phyloP scores from a whole-genome alignment of 78 protist species.

The Creolimax fragrantissima region DNA sequence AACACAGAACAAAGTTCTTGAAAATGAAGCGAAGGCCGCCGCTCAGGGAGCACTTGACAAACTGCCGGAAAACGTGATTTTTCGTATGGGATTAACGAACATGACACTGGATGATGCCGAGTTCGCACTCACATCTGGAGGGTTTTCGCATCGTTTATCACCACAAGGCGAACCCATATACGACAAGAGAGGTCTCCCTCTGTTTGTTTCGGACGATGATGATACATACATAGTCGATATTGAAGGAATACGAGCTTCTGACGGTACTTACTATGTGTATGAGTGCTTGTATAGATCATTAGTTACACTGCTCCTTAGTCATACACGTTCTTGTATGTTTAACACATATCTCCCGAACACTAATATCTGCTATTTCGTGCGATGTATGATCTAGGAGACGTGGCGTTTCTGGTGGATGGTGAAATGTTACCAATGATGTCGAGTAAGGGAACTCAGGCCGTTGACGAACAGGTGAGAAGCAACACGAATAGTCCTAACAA shows the following conservation, averaged over 20 bases:
- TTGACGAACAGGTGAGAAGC: too few species aligned
- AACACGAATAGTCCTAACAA: too few species aligned
- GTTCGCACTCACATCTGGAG: background rate
- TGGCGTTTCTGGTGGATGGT: background rate
- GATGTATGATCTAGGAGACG: background rate
- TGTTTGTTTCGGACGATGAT: background rate
- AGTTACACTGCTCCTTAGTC: too few species aligned
- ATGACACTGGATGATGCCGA: background rate
- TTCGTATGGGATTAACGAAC: background rate
- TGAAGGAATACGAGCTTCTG: too few species aligned
- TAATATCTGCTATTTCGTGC: too few species aligned
- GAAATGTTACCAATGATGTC: background rate
- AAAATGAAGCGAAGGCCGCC: background rate
- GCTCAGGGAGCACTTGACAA: background rate
- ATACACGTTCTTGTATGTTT: too few species aligned
- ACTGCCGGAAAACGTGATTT: background rate
- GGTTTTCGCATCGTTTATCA: background rate
- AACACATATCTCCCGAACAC: too few species aligned
- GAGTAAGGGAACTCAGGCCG: background rate
- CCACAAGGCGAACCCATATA: background rate
- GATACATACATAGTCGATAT: background rate
- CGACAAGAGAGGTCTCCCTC: background rate
- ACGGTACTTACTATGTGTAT: too few species aligned
- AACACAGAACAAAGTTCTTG: background rate
- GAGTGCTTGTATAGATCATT: too few species aligned